These are phyloP conservation scores for Fusarium veterinarium DNA, from an alignment of 2,329 filamentous ascomycete species.

Conservation along the genomic window DNA sequence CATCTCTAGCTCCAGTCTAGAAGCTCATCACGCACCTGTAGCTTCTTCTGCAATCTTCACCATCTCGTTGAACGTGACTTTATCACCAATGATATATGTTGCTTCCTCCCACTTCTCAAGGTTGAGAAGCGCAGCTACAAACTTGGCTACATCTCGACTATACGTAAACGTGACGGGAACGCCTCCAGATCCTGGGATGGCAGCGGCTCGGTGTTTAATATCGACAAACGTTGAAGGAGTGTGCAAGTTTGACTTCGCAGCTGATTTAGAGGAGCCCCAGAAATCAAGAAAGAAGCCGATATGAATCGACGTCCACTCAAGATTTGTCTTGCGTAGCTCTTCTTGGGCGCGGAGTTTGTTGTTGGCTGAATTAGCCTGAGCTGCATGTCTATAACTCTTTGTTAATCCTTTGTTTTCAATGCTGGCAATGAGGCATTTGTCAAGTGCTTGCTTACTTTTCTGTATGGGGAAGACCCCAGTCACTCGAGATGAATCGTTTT, in stretches of 20 bases:
- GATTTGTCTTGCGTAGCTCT: constrained; percentile 5
- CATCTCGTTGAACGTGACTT: constrained; percentile 7
- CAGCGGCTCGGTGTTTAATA: background rate
- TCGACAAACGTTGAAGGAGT: background rate
- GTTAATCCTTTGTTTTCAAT: background rate
- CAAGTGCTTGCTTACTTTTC: background rate
- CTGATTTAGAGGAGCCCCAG: constrained; percentile 1
- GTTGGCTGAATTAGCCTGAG: background rate
- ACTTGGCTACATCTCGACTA: background rate
- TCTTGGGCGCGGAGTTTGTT: constrained; percentile 15
- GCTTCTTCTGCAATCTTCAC: background rate
- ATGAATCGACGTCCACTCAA: constrained; percentile 4
- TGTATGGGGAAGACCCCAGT: constrained; percentile 5
- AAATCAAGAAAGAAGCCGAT: constrained; percentile 18
- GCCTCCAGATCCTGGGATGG: background rate
- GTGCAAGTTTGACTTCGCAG: background rate
- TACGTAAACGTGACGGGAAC: background rate
- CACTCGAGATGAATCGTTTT: constrained; percentile 2
- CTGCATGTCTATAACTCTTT: background rate
- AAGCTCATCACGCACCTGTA: background rate
- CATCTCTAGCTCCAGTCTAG: background rate
- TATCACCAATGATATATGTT: constrained; percentile 12
- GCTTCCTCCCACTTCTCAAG: constrained; percentile 1
- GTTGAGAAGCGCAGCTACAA: background rate
- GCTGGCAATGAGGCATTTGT: background rate